Percentiles rank a stretch among this genome's conserved stretches.
Conservation (phyloP, 1,284 basidiomycete genomes). For the Tylopilus sp. region DNA sequence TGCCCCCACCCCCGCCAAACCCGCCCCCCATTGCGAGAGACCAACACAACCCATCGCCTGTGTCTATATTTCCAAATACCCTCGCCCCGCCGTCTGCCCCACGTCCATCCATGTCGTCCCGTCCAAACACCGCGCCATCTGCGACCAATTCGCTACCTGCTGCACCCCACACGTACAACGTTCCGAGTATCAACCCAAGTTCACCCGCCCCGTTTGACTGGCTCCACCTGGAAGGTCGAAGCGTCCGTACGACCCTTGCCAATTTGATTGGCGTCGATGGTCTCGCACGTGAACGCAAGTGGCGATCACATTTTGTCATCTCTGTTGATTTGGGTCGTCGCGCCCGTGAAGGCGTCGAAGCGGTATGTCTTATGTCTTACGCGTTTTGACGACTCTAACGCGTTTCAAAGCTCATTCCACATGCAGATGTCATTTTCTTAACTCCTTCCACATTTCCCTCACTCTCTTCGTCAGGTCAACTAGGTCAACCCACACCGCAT, state of each 20-base stretch:
- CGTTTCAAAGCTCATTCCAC: conserved; percentile 71
- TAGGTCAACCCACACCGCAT: conserved; percentile 55
- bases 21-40: conserved; percentile 36
- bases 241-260: conserved; percentile 77
- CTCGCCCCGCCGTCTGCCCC: conserved; percentile 45
- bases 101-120: conserved; percentile 34
- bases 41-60: conserved; percentile 46
- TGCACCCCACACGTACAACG: conserved; percentile 15
- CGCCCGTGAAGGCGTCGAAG: conserved; percentile 81
- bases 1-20: conserved; percentile 25
- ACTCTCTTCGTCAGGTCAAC: conserved; percentile 1
- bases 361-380: conserved; percentile 53
- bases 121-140: conserved; percentile 35
- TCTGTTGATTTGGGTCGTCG: conserved; percentile 80
- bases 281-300: conserved; percentile 81
- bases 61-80: conserved; percentile 50
- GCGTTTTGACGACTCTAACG: conserved; percentile 38
- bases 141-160: conserved; percentile 4
- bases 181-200: conserved; percentile 54
- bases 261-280: conserved; percentile 83
- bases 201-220: conserved; percentile 84
- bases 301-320: conserved; percentile 82
- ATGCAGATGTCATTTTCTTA: conserved; percentile 81
- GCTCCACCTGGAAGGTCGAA: conserved; percentile 85
- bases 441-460: conserved; percentile 38